Base-by-base conservation (phyloP, 352 stramenopile species). In the Phytophthora hibernalis region DNA sequence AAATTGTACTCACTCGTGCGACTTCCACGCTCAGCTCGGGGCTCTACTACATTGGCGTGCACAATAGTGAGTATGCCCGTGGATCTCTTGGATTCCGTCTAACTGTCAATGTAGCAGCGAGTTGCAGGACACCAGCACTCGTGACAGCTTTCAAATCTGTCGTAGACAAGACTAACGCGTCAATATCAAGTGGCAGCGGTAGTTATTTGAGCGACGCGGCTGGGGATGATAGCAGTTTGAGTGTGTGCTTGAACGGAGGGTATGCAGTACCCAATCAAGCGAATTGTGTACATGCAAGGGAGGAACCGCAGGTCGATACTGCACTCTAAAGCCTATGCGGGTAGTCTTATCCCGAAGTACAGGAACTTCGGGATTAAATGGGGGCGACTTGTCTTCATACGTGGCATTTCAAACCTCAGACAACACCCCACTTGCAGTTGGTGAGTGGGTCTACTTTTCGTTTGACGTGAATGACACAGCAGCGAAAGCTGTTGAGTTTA, bases 41-140 rank as follows among this genome's bases (percentile, higher is more conserved):
- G 0, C 43, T 95, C 35, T 90, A 92, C 65, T 95, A 92, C 61
- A 76, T 93, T 21, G 82, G 82, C 8, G 70, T 95, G 12, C 82
- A 79, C 68, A 95, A 93, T 61, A 88, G 79, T 28, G 65, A 54
- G n/a, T 95, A 93, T 45, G 87, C 82, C 5, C 67, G 76, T 0
- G 74, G 56, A 0, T 48, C 72, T 3, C 72, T 95, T 7, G 69
- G 71, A 0, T 93, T 88, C 43, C 57, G 52, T 2, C 72, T 93
- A 5, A 79, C 68, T 0, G 85, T 93, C 21, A 84, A 92, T 31
- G 69, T 65, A 22, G 89, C 75, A 20, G 50, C 48, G 0, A 70
- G 83, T 55, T 94, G 86, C 43, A 33, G 49, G 37, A 66, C 60
- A 0, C 54, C 65, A 24, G 65, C 56, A 8, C 52, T 74, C 9